Conservation (phyloP, 2,329 filamentous ascomycete species). For the Onygenales sp. region DNA sequence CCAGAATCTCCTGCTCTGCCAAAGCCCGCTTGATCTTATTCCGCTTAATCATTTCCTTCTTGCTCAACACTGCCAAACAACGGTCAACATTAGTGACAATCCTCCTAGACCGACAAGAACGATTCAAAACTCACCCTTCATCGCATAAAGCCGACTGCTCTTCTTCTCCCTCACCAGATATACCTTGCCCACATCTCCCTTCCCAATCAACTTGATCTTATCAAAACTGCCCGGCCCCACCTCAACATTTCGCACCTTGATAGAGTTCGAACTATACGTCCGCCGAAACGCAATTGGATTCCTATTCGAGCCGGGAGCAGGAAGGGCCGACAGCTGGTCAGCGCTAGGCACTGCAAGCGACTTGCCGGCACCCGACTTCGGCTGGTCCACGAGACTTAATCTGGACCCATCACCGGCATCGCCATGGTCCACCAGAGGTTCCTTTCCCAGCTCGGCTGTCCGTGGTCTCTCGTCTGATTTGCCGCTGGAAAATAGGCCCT, state of each 20-base stretch:
- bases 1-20: conserved; percentile 94
- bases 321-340: conserved; percentile 19
- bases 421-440: conserved; percentile 57
- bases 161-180: conserved; percentile 98
- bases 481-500: conserved; percentile 68
- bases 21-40: conserved; percentile 99
- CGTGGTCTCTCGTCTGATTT: conserved; percentile 60
- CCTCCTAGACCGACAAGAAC: background rate
- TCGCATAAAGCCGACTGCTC: conserved; percentile 86
- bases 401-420: conserved; percentile 43
- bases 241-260: conserved; percentile 95
- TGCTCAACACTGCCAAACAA: conserved; percentile 68
- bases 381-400: conserved; percentile 45
- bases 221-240: conserved; percentile 93
- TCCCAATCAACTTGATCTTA: conserved; percentile 99
- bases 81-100: conserved; percentile 3
- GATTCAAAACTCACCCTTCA: conserved; percentile 68
- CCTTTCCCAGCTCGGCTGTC: conserved; percentile 79
- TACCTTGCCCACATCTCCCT: conserved; percentile 97
- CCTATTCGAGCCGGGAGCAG: conserved; percentile 56
- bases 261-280: conserved; percentile 98
- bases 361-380: conserved; percentile 19
- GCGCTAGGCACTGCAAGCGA: conserved; percentile 23
- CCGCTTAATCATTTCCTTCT: conserved; percentile 99
- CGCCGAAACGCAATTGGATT: conserved; percentile 69